Conservation (phyloP, 2,329 filamentous ascomycete species). For the Alternaria ventricosa region DNA sequence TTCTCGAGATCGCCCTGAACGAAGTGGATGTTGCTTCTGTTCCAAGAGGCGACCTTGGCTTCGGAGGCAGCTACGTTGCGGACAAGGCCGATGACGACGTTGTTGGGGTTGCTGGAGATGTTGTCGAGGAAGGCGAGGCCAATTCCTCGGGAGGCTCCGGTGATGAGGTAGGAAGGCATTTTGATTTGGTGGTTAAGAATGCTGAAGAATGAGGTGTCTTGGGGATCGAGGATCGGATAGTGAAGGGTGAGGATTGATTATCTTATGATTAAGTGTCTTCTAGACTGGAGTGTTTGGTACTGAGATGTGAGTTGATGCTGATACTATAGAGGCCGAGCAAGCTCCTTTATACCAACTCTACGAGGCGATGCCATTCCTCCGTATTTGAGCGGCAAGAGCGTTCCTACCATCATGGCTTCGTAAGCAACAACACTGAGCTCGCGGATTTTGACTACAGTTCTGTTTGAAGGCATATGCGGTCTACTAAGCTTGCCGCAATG, state of each 20-base stretch:
- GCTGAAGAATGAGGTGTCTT: neutral
- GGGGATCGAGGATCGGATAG: too few relatives aligned
- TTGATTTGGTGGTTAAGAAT: neutral
- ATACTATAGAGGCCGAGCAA: neutral
- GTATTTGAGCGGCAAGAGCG: neutral
- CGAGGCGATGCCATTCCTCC: neutral
- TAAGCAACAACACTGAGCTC: neutral
- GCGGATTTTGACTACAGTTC: neutral
- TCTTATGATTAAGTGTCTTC: too few relatives aligned
- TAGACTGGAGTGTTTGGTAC: neutral
- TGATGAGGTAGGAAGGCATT: slow-evolving; percentile 44
- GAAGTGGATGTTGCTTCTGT: slow-evolving; percentile 46
- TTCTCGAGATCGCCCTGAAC: slow-evolving; percentile 47
- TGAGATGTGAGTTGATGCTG: neutral
- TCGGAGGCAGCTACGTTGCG: slow-evolving; percentile 25
- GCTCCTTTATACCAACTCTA: neutral
- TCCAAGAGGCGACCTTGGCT: slow-evolving; percentile 7
- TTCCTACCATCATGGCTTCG: neutral
- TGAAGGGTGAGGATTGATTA: too few relatives aligned
- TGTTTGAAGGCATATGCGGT: neutral
- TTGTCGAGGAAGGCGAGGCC: slow-evolving; percentile 24
- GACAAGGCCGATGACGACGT: slow-evolving; percentile 46
- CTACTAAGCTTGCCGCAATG: neutral
- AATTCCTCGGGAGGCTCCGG: slow-evolving; percentile 42
- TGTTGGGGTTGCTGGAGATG: slow-evolving; percentile 34